Evolutionary conservation across 257 asterid genomes (phyloP), one percentile per base, ranked within the genome.

Genomic region (Anisodus tanguticus): DNA sequence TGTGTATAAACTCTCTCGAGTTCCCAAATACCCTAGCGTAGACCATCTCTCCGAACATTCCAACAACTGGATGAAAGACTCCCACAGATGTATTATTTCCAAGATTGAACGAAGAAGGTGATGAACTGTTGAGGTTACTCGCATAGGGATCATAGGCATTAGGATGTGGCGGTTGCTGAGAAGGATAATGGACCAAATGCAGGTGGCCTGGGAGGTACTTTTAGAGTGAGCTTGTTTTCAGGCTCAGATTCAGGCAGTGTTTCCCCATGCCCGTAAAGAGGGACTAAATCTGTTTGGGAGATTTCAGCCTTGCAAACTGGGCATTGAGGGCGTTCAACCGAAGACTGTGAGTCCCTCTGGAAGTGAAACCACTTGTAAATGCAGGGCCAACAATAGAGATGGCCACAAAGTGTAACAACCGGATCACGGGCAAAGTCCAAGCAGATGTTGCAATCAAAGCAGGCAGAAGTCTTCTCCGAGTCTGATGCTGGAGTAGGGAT

Each of bases 351-450:
- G 12, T 86, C 59, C 3, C 51, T 85, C 82, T 93, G 95, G 3
- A 90, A 88, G 13, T 90, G 88, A 76, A 93, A 77, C 97, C 97
- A 93, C 71, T 92, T 90, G 91, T 93, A 95, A 89, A 95, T 95
- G 88, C 98, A 93, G 4, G 98, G 97, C 98, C 98, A 95, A 51
- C 98, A 93, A 84, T 93, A 95, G 80, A 95, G 97, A 87, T 95
- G 97, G 53, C 98, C 98, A 45, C 97, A 95, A 11, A 92, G 91
- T 53, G 98, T 95, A 22, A 95, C 94, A 60, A 93, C 97, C 2
- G 98, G 98, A 81, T 95, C 97, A 0, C 87, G 78, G 2, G 97
- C 97, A 19, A 83, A 90, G 63, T 93, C 97, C 81, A 95, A 83
- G 91, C 98, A 95, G 59, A 95, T 95, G 64, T 92, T 92, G 93